These are phyloP conservation scores for Exophiala bonariae DNA, from an alignment of 2,329 filamentous ascomycete genomes.

Conservation along the genomic window DNA sequence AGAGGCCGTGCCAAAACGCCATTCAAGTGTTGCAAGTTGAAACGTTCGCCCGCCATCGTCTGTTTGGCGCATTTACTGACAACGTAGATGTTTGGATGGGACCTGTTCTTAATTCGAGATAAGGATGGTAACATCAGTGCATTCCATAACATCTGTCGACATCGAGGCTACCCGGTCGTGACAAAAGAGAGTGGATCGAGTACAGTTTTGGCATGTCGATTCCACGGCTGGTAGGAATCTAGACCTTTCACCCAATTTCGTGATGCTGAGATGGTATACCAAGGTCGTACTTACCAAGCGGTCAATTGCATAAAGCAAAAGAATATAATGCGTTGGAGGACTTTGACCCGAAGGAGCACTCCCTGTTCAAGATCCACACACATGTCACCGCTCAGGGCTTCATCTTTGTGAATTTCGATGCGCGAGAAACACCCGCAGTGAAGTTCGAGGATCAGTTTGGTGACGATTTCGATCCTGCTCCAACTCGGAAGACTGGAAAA, in stretches of 20 bases:
- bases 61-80: no score
- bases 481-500: constrained; percentile 13
- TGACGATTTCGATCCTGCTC: constrained; percentile 44
- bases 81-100: constrained; percentile 45
- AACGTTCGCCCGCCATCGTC: no score
- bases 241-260: background rate
- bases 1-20: no score
- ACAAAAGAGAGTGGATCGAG: constrained; percentile 27
- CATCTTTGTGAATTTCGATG: constrained; percentile 61
- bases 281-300: constrained; percentile 62
- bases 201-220: constrained; percentile 58
- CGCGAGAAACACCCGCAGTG: constrained; percentile 45
- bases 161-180: constrained; percentile 59
- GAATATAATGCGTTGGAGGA: constrained; percentile 57
- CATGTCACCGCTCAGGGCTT: constrained; percentile 37
- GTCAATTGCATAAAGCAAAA: constrained; percentile 60
- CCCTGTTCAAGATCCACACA: constrained; percentile 44
- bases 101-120: constrained; percentile 55
- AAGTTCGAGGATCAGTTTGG: constrained; percentile 56
- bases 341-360: constrained; percentile 61
- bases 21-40: no score
- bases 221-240: constrained; percentile 57
- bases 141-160: constrained; percentile 65
- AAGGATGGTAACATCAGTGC: constrained; percentile 55
- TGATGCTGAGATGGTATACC: constrained; percentile 26